Conservation (phyloP, 768 basidiomycete species). For the Phallus indusiatus region DNA sequence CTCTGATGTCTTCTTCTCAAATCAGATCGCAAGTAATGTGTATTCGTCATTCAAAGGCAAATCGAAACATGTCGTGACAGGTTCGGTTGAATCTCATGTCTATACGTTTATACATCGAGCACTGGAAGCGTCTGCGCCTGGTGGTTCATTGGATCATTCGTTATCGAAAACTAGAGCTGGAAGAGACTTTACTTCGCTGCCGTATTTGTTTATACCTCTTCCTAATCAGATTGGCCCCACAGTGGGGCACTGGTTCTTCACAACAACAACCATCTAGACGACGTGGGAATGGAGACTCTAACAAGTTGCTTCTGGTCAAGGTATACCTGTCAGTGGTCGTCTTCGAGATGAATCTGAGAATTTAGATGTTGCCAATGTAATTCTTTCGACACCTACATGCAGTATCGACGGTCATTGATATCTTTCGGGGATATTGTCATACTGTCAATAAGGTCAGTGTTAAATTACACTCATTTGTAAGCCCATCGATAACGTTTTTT, state of each 20-base stretch:
- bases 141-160: too few relatives aligned
- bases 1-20: background rate
- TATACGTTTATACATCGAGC: too few relatives aligned
- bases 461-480: background rate
- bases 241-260: background rate
- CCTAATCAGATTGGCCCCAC: background rate
- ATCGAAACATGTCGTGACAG: too few relatives aligned
- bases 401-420: constrained; percentile 73
- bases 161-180: background rate
- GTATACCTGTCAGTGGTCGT: constrained; percentile 26
- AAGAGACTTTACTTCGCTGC: constrained; percentile 23
- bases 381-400: constrained; percentile 36
- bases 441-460: constrained; percentile 48
- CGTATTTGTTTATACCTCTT: constrained; percentile 16
- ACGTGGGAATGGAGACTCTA: constrained; percentile 15
- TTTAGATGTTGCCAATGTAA: background rate
- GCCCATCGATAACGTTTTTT: constrained; percentile 5
- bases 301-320: constrained; percentile 15
- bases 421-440: constrained; percentile 79
- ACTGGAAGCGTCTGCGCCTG: too few relatives aligned
- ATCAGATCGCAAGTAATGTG: background rate
- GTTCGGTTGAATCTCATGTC: too few relatives aligned
- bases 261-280: background rate
- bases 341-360: constrained; percentile 18
- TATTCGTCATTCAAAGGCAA: background rate